phyloP scores from a whole-genome alignment of 192 early-diverging fungal genomes.

The Anaeromyces robustus region DNA sequence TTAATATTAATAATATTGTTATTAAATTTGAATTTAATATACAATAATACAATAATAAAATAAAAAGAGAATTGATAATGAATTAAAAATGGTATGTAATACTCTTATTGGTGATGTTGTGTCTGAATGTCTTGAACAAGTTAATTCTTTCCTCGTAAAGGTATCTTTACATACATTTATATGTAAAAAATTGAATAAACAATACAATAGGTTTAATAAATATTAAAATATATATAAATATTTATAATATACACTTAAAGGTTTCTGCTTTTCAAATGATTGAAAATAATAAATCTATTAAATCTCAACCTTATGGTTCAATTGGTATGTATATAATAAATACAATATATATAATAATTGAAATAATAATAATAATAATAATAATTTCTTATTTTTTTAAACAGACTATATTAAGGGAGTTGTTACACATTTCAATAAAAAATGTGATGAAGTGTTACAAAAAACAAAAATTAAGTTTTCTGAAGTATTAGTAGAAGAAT shows the following conservation, averaged over 20 bases:
- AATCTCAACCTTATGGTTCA: background rate
- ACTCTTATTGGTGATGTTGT: background rate
- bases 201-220: too few species aligned
- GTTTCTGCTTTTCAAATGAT: background rate
- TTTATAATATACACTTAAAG: too few species aligned
- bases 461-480: background rate
- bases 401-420: background rate
- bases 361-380: too few species aligned
- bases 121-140: background rate
- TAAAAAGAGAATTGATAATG: background rate
- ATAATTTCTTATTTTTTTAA: too few species aligned
- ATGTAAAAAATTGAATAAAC: too few species aligned
- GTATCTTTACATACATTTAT: background rate
- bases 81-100: background rate
- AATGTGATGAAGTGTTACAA: background rate
- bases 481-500: background rate
- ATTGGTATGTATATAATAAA: background rate
- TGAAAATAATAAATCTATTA: background rate
- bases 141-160: background rate
- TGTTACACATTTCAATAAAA: background rate
- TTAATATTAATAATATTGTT: too few species aligned
- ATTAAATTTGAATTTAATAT: too few species aligned
- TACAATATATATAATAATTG: too few species aligned
- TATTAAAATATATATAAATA: too few species aligned
- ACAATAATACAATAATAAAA: too few species aligned